These are phyloP conservation scores for Wickerhamomyces tratensis DNA, from an alignment of 805 yeast genomes.

Conservation along the genomic window DNA sequence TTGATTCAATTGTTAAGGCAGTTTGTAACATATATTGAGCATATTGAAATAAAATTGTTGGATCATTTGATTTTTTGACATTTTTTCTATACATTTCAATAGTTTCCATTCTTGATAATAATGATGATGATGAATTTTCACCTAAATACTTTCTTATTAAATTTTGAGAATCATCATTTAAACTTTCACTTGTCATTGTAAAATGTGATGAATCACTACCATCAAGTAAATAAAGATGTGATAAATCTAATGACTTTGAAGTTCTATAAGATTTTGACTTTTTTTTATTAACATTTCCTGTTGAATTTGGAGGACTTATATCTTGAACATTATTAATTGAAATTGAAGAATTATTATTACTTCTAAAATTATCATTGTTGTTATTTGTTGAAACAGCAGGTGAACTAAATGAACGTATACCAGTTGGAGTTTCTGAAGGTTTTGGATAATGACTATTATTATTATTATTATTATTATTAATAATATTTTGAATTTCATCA, in stretches of 20 bases:
- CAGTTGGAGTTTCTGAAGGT: slow-evolving; percentile 13
- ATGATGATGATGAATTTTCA: slow-evolving; percentile 30
- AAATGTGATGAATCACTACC: slow-evolving; percentile 22
- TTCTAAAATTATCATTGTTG: background rate
- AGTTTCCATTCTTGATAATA: slow-evolving; percentile 73
- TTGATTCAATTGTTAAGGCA: slow-evolving; percentile 49
- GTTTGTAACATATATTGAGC: slow-evolving; percentile 88
- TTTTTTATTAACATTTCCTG: background rate
- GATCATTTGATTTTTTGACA: slow-evolving; percentile 79
- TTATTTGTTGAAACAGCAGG: slow-evolving; percentile 3
- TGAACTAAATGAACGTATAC: slow-evolving; percentile 14
- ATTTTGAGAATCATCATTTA: slow-evolving; percentile 44
- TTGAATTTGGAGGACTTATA: slow-evolving; percentile 2
- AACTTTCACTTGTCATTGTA: slow-evolving; percentile 28
- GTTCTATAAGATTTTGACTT: slow-evolving; percentile 11
- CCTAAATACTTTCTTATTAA: slow-evolving; percentile 44
- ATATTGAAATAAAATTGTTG: slow-evolving; percentile 77
- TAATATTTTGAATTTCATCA: no score
- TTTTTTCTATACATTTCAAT: slow-evolving; percentile 80
- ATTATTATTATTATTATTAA: background rate
- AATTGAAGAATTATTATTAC: slow-evolving; percentile 1
- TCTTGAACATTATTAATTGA: slow-evolving; percentile 1
- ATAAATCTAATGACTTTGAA: slow-evolving; percentile 29
- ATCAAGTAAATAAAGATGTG: slow-evolving; percentile 28
- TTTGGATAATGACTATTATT: slow-evolving; percentile 6